A percentile compares a stretch with the other conserved stretches of the same genome.
These are phyloP conservation scores for Mycena kentingensis DNA, from an alignment of 768 basidiomycete species.

Conservation along the genomic window DNA sequence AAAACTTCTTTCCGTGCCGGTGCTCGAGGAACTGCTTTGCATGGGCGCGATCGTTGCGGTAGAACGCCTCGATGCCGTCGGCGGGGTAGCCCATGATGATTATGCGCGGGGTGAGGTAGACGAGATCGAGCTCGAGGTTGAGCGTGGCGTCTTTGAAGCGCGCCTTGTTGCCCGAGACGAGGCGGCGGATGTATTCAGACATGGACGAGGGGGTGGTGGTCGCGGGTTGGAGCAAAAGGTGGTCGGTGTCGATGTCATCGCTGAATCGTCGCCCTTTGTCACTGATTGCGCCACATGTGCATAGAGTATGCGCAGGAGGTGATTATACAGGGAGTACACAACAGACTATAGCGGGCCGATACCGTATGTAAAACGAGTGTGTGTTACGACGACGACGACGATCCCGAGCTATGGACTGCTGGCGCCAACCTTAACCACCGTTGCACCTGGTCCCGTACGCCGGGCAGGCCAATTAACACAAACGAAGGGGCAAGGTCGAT, in stretches of 20 bases:
- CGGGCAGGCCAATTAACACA: too few species aligned
- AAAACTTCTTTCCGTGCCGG: conserved; percentile 74
- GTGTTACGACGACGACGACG: too few species aligned
- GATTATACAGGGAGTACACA: too few species aligned
- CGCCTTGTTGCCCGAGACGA: conserved; percentile 83
- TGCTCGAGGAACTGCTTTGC: conserved; percentile 74
- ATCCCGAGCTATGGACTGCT: too few species aligned
- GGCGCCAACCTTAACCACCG: too few species aligned
- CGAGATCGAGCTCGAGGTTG: conserved; percentile 71
- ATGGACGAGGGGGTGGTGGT: conserved; percentile 34
- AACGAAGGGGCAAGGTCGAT: too few species aligned
- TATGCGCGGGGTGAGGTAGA: conserved; percentile 72
- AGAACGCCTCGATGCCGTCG: conserved; percentile 72
- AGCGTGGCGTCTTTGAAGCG: conserved; percentile 70
- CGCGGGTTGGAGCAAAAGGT: background rate
- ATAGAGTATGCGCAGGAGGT: background rate
- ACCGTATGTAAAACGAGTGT: too few species aligned
- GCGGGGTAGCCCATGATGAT: conserved; percentile 89
- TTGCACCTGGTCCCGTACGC: too few species aligned
- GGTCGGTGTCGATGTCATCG: background rate
- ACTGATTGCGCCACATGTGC: background rate
- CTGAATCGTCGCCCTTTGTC: background rate
- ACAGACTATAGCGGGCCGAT: too few species aligned
- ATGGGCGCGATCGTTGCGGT: conserved; percentile 78
- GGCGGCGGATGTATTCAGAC: conserved; percentile 65